Evolutionary conservation across 768 basidiomycete species (phyloP).

Genomic region (Chalciporus piperatus): DNA sequence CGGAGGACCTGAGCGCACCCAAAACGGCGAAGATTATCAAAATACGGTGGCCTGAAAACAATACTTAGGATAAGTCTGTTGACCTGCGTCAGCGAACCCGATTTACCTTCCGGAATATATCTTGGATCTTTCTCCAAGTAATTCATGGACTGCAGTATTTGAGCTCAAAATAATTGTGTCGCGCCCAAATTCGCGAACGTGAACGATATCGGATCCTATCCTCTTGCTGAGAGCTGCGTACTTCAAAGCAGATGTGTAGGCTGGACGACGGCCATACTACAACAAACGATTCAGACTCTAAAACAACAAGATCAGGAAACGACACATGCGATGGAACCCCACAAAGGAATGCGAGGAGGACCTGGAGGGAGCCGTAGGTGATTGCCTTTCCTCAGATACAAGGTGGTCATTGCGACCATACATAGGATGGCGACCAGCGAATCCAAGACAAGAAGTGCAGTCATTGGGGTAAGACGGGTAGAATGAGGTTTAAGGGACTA

Average conservation of each 20-base stretch:
- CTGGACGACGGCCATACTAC: constrained; percentile 19
- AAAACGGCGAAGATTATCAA: constrained; percentile 3
- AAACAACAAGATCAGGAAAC: neutral
- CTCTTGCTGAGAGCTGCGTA: constrained; percentile 3
- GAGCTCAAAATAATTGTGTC: constrained; percentile 4
- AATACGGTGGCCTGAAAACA: neutral
- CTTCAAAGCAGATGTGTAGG: constrained; percentile 1
- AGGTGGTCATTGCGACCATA: neutral
- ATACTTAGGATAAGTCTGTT: neutral
- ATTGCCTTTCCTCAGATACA: neutral
- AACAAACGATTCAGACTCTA: no score
- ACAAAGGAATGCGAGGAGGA: neutral
- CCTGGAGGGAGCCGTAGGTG: constrained; percentile 1
- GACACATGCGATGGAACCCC: constrained; percentile 4
- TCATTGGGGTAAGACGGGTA: neutral
- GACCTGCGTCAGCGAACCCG: neutral
- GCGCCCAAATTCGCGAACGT: constrained; percentile 3
- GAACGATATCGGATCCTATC: constrained; percentile 2
- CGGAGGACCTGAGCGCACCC: neutral
- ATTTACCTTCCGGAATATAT: constrained; percentile 6
- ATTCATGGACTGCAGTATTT: neutral
- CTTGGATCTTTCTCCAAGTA: constrained; percentile 4
- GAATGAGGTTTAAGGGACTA: neutral
- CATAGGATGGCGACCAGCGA: neutral
- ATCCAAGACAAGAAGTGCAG: neutral